Evolutionary conservation across 306 rosid species (phyloP), one percentile per base, ranked within the genome.

Genomic region (Vigna hirtella): DNA sequence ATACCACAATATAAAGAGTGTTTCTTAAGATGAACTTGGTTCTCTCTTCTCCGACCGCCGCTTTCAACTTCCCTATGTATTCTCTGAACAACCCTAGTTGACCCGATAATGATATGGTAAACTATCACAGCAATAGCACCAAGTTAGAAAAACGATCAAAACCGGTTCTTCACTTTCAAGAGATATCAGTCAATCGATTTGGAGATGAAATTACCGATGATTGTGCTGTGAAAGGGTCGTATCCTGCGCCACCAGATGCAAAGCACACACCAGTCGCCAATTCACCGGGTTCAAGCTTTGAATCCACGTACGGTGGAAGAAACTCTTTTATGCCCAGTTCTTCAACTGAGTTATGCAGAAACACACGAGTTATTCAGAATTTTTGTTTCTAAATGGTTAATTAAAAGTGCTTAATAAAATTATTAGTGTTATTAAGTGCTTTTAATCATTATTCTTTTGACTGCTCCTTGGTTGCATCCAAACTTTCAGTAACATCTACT

Each of bases 181-280:
- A 40, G 45, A 38, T 0, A 38, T 38, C 42, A 38, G 7, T 38
- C 5, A 38, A 7, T 38, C 1, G 9, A 9, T 9, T 42, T 42
- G 47, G 13, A 43, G 14, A 11, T 43, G 14, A 43, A 43, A 10
- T 10, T 43, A 93, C 98, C 77, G 45, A 79, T 26, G 75, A 5
- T 77, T 47, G 3, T 15, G 97, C 85, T 45, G 97, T 93, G 42
- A 76, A 32, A 26, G 93, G 90, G 38, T 93, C 98, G 16, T 40
- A 91, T 66, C 98, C 97, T 1, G 97, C 55, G 24, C 92, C 97
- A 62, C 93, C 89, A 0, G 96, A 93, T 72, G 98, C 97, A 57
- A 93, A 93, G 82, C 77, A 63, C 2, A 91, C 96, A 12, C 98
- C 97, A 0, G 91, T 88, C 5, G 69, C 9, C 24, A 93, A 67